phyloP scores from a whole-genome alignment of 225 moss, liverwort and hornwort species.

The Takakia lepidozioides region DNA sequence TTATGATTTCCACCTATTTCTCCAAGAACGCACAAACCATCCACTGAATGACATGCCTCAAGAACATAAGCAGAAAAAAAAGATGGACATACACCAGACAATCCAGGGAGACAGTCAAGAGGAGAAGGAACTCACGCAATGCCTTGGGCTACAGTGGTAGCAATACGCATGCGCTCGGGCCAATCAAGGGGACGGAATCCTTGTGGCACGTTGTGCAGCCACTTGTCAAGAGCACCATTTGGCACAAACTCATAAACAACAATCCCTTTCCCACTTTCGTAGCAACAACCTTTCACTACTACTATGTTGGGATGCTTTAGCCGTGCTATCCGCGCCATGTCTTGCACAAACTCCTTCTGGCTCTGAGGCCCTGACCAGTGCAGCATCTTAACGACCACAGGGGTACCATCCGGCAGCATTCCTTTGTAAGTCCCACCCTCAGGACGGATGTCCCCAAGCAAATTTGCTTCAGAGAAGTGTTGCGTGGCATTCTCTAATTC shows the following conservation, averaged over 20 bases:
- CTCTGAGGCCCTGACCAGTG: conserved; percentile 66
- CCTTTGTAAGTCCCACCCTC: conserved; percentile 62
- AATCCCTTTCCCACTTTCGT: conserved; percentile 63
- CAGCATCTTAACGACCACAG: conserved; percentile 66
- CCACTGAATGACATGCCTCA: too few species aligned
- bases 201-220: conserved; percentile 57
- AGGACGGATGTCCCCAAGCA: conserved; percentile 51
- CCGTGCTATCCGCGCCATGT: conserved; percentile 78
- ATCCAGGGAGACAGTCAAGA: background rate
- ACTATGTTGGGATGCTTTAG: conserved; percentile 78
- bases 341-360: conserved; percentile 80
- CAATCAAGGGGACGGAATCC: conserved; percentile 61
- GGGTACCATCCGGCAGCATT: conserved; percentile 43
- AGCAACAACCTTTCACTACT: conserved; percentile 70
- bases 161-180: conserved; percentile 75
- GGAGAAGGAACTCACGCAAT: conserved; percentile 61
- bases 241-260: conserved; percentile 74
- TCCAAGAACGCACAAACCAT: too few species aligned
- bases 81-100: background rate
- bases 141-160: conserved; percentile 70
- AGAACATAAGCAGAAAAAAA: background rate
- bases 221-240: conserved; percentile 70
- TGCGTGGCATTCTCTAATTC: conserved; percentile 84
- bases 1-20: too few species aligned
- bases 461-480: conserved; percentile 70